Conservation (phyloP, 2,329 filamentous ascomycete genomes). For the Chaetomium olivaceum region DNA sequence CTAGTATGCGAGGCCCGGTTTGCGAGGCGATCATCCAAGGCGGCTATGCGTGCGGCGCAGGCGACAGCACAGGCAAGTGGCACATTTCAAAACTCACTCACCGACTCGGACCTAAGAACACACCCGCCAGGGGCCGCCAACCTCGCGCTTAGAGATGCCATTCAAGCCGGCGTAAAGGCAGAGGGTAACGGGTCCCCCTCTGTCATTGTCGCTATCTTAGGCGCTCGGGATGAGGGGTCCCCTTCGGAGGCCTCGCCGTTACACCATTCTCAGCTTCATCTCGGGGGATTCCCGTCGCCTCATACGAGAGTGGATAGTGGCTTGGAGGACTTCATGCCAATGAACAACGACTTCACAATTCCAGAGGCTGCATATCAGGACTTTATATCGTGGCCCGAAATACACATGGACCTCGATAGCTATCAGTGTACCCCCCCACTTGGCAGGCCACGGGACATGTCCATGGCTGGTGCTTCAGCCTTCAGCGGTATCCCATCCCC, state of each 20-base stretch:
- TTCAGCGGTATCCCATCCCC: constrained; percentile 45
- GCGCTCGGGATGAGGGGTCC: constrained; percentile 34
- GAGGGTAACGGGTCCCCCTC: constrained; percentile 35
- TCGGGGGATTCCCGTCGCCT: constrained; percentile 42
- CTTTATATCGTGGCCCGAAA: constrained; percentile 47
- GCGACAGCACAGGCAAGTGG: constrained; percentile 40
- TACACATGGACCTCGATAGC: constrained; percentile 47
- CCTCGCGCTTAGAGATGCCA: constrained; percentile 43
- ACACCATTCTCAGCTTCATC: constrained; percentile 39
- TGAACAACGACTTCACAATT: constrained; percentile 40
- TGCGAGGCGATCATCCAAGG: constrained; percentile 53
- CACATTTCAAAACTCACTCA: constrained; percentile 37
- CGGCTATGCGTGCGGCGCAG: constrained; percentile 42
- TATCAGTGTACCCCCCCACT: constrained; percentile 41
- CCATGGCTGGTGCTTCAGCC: constrained; percentile 43
- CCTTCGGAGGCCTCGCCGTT: constrained; percentile 37
- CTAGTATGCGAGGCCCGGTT: constrained; percentile 51
- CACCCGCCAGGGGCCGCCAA: constrained; percentile 35
- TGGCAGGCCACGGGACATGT: constrained; percentile 37
- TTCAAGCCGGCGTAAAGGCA: constrained; percentile 34
- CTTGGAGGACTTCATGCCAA: constrained; percentile 47
- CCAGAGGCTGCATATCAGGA: constrained; percentile 46
- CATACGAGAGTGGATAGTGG: constrained; percentile 39
- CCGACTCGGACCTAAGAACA: constrained; percentile 31
- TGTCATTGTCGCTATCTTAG: constrained; percentile 35